Conservation (phyloP, 768 basidiomycete species). For the Lactarius sanguifluus region DNA sequence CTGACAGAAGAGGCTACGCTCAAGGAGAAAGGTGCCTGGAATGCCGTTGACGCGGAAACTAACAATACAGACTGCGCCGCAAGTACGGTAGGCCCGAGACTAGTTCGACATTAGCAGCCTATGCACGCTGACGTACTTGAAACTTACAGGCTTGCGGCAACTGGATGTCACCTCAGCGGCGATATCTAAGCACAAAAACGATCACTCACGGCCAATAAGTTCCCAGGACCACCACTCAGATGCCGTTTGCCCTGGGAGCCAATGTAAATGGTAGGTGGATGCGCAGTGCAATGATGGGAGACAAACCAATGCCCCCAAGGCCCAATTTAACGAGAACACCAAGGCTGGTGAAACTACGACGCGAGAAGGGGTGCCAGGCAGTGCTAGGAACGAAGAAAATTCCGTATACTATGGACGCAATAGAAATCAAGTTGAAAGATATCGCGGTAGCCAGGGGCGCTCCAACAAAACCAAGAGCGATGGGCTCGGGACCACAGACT, state of each 20-base stretch:
- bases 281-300: not conserved
- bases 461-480: constrained; percentile 87
- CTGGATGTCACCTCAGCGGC: constrained; percentile 34
- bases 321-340: constrained; percentile 73
- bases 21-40: constrained; percentile 81
- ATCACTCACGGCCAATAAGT: constrained; percentile 54
- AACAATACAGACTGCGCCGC: constrained; percentile 89
- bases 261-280: constrained; percentile 10
- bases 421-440: constrained; percentile 81
- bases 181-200: not conserved
- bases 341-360: constrained; percentile 63
- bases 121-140: not conserved
- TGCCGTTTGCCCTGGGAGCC: constrained; percentile 62
- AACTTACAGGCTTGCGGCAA: constrained; percentile 54
- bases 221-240: constrained; percentile 99
- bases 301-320: constrained; percentile 71
- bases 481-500: constrained; percentile 80
- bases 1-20: constrained; percentile 84
- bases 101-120: constrained; percentile 36
- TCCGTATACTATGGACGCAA: constrained; percentile 62
- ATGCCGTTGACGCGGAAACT: constrained; percentile 71
- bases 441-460: constrained; percentile 89
- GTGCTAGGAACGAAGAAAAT: constrained; percentile 59
- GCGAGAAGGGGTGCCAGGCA: constrained; percentile 80
- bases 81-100: constrained; percentile 75